Percentiles rank a stretch among this genome's conserved stretches.
Conservation (phyloP, 495 filamentous ascomycete genomes). For the Chaetomidium leptoderma region DNA sequence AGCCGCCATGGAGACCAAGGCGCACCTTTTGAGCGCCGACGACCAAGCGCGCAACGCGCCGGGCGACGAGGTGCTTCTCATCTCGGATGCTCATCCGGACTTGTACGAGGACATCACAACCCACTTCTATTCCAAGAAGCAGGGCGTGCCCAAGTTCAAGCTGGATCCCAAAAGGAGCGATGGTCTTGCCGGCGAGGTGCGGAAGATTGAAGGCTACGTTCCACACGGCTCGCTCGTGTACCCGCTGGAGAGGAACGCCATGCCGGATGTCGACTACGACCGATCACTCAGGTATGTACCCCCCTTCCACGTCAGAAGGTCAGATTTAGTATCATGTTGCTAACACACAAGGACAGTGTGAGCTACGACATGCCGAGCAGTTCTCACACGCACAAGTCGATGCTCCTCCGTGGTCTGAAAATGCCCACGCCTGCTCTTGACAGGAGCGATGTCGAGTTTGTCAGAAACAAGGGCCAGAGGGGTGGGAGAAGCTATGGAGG, state of each 20-base stretch:
- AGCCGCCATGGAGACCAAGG: slow-evolving; percentile 75
- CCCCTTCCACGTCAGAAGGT: slow-evolving; percentile 16
- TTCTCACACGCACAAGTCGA: slow-evolving; percentile 77
- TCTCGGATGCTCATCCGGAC: slow-evolving; percentile 70
- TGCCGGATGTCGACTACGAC: slow-evolving; percentile 79
- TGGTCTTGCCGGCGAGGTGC: slow-evolving; percentile 73
- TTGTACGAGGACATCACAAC: slow-evolving; percentile 75
- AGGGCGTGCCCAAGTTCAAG: slow-evolving; percentile 57
- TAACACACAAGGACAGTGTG: slow-evolving; percentile 53
- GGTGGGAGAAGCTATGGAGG: slow-evolving; percentile 53
- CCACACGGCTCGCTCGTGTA: slow-evolving; percentile 60
- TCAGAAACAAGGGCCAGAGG: slow-evolving; percentile 55
- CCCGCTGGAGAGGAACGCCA: slow-evolving; percentile 58
- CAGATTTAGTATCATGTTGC: slow-evolving; percentile 55
- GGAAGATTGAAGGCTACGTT: slow-evolving; percentile 74
- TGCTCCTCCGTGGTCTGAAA: slow-evolving; percentile 82
- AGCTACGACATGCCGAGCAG: slow-evolving; percentile 75
- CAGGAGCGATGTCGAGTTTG: slow-evolving; percentile 64
- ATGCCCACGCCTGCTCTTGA: slow-evolving; percentile 65
- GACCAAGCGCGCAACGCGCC: slow-evolving; percentile 74
- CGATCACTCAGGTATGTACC: slow-evolving; percentile 67
- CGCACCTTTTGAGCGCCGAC: slow-evolving; percentile 71
- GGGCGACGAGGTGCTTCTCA: slow-evolving; percentile 73
- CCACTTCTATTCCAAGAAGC: slow-evolving; percentile 89
- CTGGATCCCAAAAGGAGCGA: slow-evolving; percentile 70